phyloP scores from a whole-genome alignment of 305 asterid genomes.

The Solanum chacoense region DNA sequence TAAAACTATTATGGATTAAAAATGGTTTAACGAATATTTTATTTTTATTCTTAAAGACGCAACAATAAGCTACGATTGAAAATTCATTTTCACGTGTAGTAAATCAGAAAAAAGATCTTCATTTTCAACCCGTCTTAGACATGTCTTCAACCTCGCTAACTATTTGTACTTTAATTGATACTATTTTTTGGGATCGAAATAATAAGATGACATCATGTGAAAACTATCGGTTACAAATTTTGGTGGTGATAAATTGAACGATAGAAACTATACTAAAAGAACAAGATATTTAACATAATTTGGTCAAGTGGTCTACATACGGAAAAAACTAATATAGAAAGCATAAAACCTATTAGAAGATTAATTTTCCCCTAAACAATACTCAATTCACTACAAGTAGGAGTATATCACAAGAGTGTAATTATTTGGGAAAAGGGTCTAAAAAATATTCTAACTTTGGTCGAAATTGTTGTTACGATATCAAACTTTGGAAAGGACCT shows the following conservation, averaged over 20 bases:
- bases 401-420: neutral
- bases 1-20: neutral
- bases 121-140: neutral
- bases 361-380: neutral
- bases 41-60: neutral
- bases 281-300: neutral
- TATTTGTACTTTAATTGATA: neutral
- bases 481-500: too few species aligned
- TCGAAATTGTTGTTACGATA: too few species aligned
- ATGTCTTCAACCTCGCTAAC: neutral
- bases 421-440: too few species aligned
- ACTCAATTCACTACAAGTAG: neutral
- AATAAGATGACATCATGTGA: neutral
- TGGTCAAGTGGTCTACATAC: neutral
- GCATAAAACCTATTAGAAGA: neutral
- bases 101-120: neutral
- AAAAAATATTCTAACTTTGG: accelerated
- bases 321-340: neutral
- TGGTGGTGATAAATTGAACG: neutral
- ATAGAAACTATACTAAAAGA: neutral
- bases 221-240: neutral
- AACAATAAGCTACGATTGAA: too few species aligned
- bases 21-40: neutral
- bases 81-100: too few species aligned
- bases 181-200: neutral